Conservation (phyloP, 2,329 filamentous ascomycete species). For the Byssoonygena ceratinophila region DNA sequence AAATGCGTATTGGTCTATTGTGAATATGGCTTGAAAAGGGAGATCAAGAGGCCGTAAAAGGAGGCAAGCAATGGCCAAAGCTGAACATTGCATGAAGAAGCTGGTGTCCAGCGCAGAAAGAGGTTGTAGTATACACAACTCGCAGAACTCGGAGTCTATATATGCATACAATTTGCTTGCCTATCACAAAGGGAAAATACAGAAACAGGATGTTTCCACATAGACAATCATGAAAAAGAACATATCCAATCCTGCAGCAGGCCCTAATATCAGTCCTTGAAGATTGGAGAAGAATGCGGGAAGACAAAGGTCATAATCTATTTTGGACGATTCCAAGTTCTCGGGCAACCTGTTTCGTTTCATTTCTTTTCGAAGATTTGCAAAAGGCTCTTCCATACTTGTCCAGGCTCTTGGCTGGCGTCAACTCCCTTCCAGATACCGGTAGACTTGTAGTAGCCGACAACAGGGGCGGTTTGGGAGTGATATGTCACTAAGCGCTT, state of each 20-base stretch:
- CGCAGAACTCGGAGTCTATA: slow-evolving; percentile 15
- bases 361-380: slow-evolving; percentile 60
- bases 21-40: neutral
- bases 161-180: slow-evolving; percentile 12
- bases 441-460: slow-evolving; percentile 92
- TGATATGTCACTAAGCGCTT: slow-evolving; percentile 93
- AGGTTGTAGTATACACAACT: slow-evolving; percentile 14
- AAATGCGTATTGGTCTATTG: neutral
- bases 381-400: slow-evolving; percentile 90
- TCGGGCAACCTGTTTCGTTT: slow-evolving; percentile 37
- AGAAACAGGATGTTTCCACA: slow-evolving; percentile 11
- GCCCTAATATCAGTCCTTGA: neutral
- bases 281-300: slow-evolving; percentile 5
- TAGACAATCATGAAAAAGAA: slow-evolving; percentile 13
- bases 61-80: neutral
- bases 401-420: slow-evolving; percentile 86
- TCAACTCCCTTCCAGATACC: slow-evolving; percentile 96
- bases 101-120: slow-evolving; percentile 2
- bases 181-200: slow-evolving; percentile 11
- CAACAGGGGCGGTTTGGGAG: slow-evolving; percentile 82
- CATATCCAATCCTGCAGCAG: slow-evolving; percentile 12
- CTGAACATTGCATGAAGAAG: neutral
- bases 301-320: slow-evolving; percentile 18
- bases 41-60: neutral
- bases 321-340: slow-evolving; percentile 47